These are phyloP conservation scores for Aureobasidium sp. DNA, from an alignment of 2,329 filamentous ascomycete species.

Conservation along the genomic window DNA sequence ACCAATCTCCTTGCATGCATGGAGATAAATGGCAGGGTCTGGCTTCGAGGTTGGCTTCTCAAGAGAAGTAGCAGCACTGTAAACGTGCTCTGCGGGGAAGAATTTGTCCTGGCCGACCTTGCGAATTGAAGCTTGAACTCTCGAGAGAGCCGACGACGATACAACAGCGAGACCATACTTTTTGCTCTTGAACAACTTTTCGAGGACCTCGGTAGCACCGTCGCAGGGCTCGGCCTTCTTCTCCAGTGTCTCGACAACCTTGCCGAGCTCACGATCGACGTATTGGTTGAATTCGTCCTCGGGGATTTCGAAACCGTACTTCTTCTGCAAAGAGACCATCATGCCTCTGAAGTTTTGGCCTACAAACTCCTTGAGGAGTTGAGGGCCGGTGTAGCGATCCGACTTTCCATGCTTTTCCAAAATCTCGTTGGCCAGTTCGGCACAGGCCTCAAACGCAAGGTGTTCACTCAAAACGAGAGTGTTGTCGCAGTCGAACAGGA, in stretches of 20 bases:
- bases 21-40: conserved; percentile 79
- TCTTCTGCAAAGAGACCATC: conserved; percentile 68
- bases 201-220: conserved; percentile 44
- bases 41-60: conserved; percentile 80
- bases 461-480: conserved; percentile 88
- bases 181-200: conserved; percentile 52
- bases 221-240: conserved; percentile 39
- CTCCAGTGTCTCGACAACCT: conserved; percentile 73
- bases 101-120: conserved; percentile 74
- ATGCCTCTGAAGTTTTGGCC: conserved; percentile 94
- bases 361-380: conserved; percentile 79
- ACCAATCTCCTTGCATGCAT: conserved; percentile 66
- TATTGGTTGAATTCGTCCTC: conserved; percentile 64
- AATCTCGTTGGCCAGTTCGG: conserved; percentile 81
- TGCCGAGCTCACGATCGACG: conserved; percentile 70
- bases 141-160: conserved; percentile 68
- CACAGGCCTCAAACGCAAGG: conserved; percentile 85
- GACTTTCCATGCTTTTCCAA: conserved; percentile 58
- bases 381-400: conserved; percentile 67
- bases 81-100: conserved; percentile 69
- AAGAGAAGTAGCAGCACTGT: conserved; percentile 74
- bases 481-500: conserved; percentile 63
- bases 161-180: conserved; percentile 63
- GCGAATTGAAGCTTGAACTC: conserved; percentile 69
- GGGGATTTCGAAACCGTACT: conserved; percentile 64